Conservation (phyloP, 2,329 filamentous ascomycete species). For the Blastomyces silverae region DNA sequence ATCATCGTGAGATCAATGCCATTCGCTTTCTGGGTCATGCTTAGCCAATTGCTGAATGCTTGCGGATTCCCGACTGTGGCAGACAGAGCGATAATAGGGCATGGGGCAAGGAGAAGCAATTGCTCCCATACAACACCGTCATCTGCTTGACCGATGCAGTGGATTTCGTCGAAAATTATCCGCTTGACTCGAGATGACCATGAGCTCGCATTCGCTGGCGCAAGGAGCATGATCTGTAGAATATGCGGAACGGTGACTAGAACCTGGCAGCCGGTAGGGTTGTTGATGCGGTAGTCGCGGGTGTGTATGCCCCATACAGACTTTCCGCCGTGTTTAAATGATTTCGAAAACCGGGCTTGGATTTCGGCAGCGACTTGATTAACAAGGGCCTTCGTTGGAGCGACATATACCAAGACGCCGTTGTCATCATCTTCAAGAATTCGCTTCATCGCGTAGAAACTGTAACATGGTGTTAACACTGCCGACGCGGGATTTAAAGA, state of each 20-base stretch:
- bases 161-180: constrained; percentile 78
- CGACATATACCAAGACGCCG: constrained; percentile 68
- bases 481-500: neutral
- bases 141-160: constrained; percentile 69
- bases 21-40: constrained; percentile 55
- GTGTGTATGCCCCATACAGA: constrained; percentile 76
- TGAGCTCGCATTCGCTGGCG: constrained; percentile 56
- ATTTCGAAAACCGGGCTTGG: constrained; percentile 66
- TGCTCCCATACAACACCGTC: constrained; percentile 76
- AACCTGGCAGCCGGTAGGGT: constrained; percentile 63
- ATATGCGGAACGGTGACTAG: constrained; percentile 72
- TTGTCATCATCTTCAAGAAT: constrained; percentile 62
- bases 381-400: constrained; percentile 72
- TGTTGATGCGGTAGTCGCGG: constrained; percentile 67
- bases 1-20: constrained; percentile 62
- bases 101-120: constrained; percentile 64
- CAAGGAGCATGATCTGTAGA: constrained; percentile 66
- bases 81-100: constrained; percentile 70
- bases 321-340: constrained; percentile 52
- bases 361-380: constrained; percentile 79
- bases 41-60: constrained; percentile 64
- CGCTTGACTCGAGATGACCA: constrained; percentile 64
- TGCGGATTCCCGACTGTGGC: constrained; percentile 71
- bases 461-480: constrained; percentile 16
- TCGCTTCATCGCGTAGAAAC: constrained; percentile 75